Evolutionary conservation across 768 basidiomycete species (phyloP).

Genomic region (Clathrus columnatus): DNA sequence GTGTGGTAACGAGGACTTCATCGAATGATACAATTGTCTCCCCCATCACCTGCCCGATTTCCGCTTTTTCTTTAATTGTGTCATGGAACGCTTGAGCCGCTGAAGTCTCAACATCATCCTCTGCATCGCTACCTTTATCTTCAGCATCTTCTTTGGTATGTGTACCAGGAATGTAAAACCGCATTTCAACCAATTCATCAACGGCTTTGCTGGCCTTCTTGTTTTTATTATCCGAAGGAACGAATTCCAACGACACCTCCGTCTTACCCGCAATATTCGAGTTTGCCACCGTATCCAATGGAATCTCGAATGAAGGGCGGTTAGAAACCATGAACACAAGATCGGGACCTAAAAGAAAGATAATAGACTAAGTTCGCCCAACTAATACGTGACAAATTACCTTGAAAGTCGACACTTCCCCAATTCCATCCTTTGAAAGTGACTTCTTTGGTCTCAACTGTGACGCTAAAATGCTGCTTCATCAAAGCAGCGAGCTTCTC

Average conservation of each 20-base stretch:
- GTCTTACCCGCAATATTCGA: slow-evolving; percentile 96
- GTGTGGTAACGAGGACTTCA: slow-evolving; percentile 90
- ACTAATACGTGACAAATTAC: slow-evolving; percentile 31
- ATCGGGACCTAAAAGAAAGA: slow-evolving; percentile 58
- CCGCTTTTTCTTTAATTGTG: slow-evolving; percentile 90
- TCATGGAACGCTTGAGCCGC: slow-evolving; percentile 98
- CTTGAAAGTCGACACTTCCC: slow-evolving; percentile 92
- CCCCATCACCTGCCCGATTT: slow-evolving; percentile 84
- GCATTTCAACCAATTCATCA: slow-evolving; percentile 93
- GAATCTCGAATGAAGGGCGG: slow-evolving; percentile 83
- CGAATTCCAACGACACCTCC: slow-evolving; percentile 98
- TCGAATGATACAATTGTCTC: slow-evolving; percentile 92
- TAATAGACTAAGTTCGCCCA: neutral
- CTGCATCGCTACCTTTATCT: slow-evolving; percentile 53
- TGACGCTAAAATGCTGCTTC: slow-evolving; percentile 81
- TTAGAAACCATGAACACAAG: slow-evolving; percentile 86
- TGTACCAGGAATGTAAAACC: slow-evolving; percentile 89
- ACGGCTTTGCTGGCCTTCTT: slow-evolving; percentile 36
- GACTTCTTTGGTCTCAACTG: slow-evolving; percentile 78
- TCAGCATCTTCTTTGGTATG: slow-evolving; percentile 51
- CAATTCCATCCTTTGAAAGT: slow-evolving; percentile 98
- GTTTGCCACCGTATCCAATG: slow-evolving; percentile 80
- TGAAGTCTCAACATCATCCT: slow-evolving; percentile 72
- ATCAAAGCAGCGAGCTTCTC: slow-evolving; percentile 74
- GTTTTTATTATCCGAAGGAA: slow-evolving; percentile 37